These are phyloP conservation scores for Ogataea ganodermae DNA, from an alignment of 805 yeast species.

Conservation along the genomic window DNA sequence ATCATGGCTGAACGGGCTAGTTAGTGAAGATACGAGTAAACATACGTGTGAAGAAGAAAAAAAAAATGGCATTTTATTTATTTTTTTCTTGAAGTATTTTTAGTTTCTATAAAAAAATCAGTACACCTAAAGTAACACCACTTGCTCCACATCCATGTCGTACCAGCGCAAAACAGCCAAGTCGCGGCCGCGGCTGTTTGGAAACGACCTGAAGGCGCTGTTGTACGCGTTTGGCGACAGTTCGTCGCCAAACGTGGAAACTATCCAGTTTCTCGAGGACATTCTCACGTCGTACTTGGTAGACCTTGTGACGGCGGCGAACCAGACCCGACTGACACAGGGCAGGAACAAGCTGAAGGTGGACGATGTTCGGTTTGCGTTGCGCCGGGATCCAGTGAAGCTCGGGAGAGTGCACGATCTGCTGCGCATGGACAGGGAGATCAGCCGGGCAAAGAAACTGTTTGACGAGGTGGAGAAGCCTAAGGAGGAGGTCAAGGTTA, in stretches of 20 bases:
- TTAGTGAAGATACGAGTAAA: neutral
- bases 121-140: neutral
- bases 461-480: slow-evolving; percentile 64
- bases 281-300: slow-evolving; percentile 62
- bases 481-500: slow-evolving; percentile 22
- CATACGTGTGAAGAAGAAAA: neutral
- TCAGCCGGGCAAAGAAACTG: slow-evolving; percentile 65
- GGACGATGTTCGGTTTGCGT: slow-evolving; percentile 71
- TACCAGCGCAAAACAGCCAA: slow-evolving; percentile 17
- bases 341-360: slow-evolving; percentile 62
- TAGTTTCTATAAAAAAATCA: neutral
- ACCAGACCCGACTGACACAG: slow-evolving; percentile 52
- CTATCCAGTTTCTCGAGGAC: slow-evolving; percentile 68
- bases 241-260: slow-evolving; percentile 63
- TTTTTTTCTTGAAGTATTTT: slow-evolving; percentile 8
- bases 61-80: neutral
- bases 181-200: slow-evolving; percentile 33
- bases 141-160: slow-evolving; percentile 2
- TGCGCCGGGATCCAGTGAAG: slow-evolving; percentile 65
- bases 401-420: slow-evolving; percentile 71
- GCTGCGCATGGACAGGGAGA: slow-evolving; percentile 57
- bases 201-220: slow-evolving; percentile 52
- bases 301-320: slow-evolving; percentile 53
- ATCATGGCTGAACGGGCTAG: neutral
- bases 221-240: slow-evolving; percentile 76